Percentiles rank a stretch among this genome's conserved stretches.
phyloP scores from a whole-genome alignment of 1,139 yeast genomes.

The Magnusiomyces magnusii region DNA sequence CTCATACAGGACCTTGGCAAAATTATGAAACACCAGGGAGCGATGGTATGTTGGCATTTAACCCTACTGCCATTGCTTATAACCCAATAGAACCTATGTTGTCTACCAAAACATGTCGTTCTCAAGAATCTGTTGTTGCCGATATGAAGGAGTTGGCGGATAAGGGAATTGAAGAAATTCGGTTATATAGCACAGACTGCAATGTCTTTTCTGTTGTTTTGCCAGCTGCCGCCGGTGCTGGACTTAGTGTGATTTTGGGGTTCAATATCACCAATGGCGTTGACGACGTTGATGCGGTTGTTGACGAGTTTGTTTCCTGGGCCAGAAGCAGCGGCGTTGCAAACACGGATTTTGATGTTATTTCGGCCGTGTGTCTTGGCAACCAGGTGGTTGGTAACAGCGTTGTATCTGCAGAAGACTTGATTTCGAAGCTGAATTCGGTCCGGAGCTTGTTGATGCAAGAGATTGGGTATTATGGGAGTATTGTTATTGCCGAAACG shows the following conservation, averaged over 20 bases:
- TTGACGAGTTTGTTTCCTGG: slow-evolving; percentile 45
- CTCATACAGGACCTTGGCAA: background rate
- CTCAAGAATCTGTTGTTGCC: background rate
- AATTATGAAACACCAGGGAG: background rate
- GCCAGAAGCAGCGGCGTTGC: slow-evolving; percentile 37
- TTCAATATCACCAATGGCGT: slow-evolving; percentile 58
- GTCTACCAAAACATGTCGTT: background rate
- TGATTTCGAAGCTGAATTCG: slow-evolving; percentile 52
- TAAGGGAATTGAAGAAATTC: slow-evolving; percentile 56
- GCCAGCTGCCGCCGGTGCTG: slow-evolving; percentile 51
- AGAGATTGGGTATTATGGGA: slow-evolving; percentile 70
- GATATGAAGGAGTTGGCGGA: background rate
- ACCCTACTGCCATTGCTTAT: background rate
- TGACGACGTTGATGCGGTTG: slow-evolving; percentile 56
- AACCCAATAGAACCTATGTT: background rate
- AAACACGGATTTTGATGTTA: slow-evolving; percentile 53
- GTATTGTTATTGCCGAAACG: slow-evolving; percentile 79
- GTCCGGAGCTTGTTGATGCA: slow-evolving; percentile 48
- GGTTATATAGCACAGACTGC: slow-evolving; percentile 87
- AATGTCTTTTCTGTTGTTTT: slow-evolving; percentile 56
- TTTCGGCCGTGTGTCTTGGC: slow-evolving; percentile 72
- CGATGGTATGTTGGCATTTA: background rate
- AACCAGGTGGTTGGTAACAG: slow-evolving; percentile 74
- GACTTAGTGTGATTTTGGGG: slow-evolving; percentile 75
- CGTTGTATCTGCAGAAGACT: slow-evolving; percentile 49